Conservation (phyloP, 1,284 basidiomycete species). For the Inonotus obliquus region DNA sequence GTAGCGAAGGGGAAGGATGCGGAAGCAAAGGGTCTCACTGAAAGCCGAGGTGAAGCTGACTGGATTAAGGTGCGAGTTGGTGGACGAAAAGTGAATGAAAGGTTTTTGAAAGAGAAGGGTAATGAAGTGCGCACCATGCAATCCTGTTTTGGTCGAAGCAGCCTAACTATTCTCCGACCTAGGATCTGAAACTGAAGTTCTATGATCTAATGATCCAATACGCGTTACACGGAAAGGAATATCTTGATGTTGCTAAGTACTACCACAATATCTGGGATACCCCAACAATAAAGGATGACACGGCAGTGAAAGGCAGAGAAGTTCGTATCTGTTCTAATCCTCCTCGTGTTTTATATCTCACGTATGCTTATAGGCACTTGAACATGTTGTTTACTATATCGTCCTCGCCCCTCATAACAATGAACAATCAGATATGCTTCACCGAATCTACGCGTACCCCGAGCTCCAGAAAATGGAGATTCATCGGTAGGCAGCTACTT, state of each 20-base stretch:
- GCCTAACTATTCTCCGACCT: slow-evolving; percentile 7
- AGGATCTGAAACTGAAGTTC: slow-evolving; percentile 95
- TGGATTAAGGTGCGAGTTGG: slow-evolving; percentile 93
- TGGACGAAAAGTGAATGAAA: slow-evolving; percentile 91
- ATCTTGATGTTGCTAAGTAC: slow-evolving; percentile 93
- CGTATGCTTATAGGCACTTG: slow-evolving; percentile 59
- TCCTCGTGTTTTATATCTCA: slow-evolving; percentile 11
- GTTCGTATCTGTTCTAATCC: slow-evolving; percentile 40
- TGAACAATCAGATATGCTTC: slow-evolving; percentile 96
- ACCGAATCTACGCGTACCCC: slow-evolving; percentile 79
- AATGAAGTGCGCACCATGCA: slow-evolving; percentile 63
- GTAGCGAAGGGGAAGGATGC: slow-evolving; percentile 70
- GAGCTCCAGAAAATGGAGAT: slow-evolving; percentile 78
- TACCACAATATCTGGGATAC: slow-evolving; percentile 98
- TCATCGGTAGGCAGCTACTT: slow-evolving; percentile 63
- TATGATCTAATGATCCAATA: slow-evolving; percentile 97
- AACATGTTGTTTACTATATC: slow-evolving; percentile 93
- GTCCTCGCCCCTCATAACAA: slow-evolving; percentile 93
- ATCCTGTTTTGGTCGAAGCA: background rate
- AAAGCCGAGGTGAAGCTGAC: slow-evolving; percentile 70
- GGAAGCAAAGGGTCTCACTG: slow-evolving; percentile 43
- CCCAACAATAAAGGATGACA: slow-evolving; percentile 82
- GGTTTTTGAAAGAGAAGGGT: slow-evolving; percentile 84
- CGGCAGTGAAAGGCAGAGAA: slow-evolving; percentile 63
- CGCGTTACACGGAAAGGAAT: slow-evolving; percentile 79